A percentile compares a stretch with the other conserved stretches of the same genome.
Conservation (phyloP, 139 green algal genomes). For the Pleodorina starrii region DNA sequence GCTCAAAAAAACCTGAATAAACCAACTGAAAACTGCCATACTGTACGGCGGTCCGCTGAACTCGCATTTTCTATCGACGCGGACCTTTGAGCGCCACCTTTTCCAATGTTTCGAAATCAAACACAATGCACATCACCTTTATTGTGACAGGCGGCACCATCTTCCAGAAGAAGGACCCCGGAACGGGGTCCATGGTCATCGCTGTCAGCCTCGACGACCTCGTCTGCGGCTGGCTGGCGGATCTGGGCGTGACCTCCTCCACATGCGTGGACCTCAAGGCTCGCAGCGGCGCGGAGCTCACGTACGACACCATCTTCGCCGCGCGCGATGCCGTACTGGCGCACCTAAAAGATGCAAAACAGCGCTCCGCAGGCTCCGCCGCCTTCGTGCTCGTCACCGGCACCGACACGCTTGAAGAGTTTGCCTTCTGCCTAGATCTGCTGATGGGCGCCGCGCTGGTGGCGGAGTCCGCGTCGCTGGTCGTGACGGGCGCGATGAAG, state of each 20-base stretch:
- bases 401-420: conserved; percentile 60
- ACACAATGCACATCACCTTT: not conserved
- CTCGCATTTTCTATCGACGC: no score
- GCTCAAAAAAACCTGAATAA: no score
- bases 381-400: conserved; percentile 51
- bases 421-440: conserved; percentile 53
- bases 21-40: no score
- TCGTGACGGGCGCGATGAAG: conserved; percentile 60
- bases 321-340: conserved; percentile 1
- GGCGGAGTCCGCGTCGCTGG: not conserved
- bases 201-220: not conserved
- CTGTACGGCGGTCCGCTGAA: no score
- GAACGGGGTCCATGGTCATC: conserved; percentile 7
- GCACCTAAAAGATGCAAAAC: not conserved
- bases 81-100: no score
- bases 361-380: not conserved
- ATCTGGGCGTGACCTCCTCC: not conserved
- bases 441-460: conserved; percentile 38
- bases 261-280: not conserved
- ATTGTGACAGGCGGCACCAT: not conserved
- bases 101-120: no score
- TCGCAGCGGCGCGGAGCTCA: conserved; percentile 37
- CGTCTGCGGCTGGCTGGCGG: not conserved
- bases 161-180: not conserved
- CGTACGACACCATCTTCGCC: conserved; percentile 27